Conservation (phyloP, 805 yeast species). For the Ogataea wickerhamii region DNA sequence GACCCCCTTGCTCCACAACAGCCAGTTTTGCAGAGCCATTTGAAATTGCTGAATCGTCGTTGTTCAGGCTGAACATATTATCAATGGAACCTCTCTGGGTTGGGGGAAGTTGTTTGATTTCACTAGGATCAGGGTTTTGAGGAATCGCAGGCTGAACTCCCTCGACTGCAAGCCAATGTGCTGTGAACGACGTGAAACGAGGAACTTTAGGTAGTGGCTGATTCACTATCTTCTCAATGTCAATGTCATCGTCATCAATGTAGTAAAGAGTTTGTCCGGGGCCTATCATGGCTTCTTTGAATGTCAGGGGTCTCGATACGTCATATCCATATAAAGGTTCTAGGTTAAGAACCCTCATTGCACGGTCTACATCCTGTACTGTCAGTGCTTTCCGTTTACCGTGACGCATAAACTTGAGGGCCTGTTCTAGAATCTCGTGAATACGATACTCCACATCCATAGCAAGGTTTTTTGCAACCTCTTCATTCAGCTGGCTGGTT, state of each 20-base stretch:
- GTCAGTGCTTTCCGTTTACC: conserved; percentile 78
- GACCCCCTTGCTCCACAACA: conserved; percentile 24
- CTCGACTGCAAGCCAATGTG: conserved; percentile 97
- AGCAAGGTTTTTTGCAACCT: conserved; percentile 89
- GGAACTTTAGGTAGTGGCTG: conserved; percentile 96
- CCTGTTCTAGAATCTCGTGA: conserved; percentile 93
- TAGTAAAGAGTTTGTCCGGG: conserved; percentile 93
- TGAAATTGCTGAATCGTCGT: conserved; percentile 35
- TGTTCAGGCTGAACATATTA: conserved; percentile 52
- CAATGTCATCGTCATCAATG: conserved; percentile 87
- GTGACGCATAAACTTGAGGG: conserved; percentile 93
- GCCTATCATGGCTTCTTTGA: conserved; percentile 82
- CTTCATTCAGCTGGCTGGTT: conserved; percentile 67
- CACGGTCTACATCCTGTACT: conserved; percentile 77
- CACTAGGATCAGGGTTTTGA: conserved; percentile 85
- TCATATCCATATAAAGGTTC: conserved; percentile 94
- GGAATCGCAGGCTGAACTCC: conserved; percentile 98
- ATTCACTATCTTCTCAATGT: conserved; percentile 88
- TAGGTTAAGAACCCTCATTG: conserved; percentile 79
- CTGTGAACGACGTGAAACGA: conserved; percentile 84
- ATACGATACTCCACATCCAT: conserved; percentile 99
- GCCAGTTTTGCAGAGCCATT: conserved; percentile 29
- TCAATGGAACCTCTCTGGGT: conserved; percentile 79
- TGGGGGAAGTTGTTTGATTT: conserved; percentile 75
- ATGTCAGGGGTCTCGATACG: conserved; percentile 63